These are phyloP conservation scores for Mrakia blollopis DNA, from an alignment of 768 basidiomycete species.

Conservation along the genomic window DNA sequence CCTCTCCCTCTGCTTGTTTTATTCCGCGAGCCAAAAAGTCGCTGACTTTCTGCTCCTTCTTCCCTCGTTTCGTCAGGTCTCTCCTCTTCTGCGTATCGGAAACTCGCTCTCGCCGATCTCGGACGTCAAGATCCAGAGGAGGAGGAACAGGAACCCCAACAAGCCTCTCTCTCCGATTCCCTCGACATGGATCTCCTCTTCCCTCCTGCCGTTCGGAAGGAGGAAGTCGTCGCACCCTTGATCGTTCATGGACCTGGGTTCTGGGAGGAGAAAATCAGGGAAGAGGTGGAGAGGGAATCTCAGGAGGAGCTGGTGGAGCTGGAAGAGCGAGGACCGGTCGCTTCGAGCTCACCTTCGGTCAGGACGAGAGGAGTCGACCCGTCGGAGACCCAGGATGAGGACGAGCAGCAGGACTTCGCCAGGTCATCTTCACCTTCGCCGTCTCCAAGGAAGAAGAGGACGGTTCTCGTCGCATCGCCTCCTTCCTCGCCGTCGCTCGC, in stretches of 20 bases:
- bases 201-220: not conserved
- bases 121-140: not conserved
- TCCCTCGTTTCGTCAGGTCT: not conserved
- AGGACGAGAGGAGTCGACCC: not conserved
- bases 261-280: not conserved
- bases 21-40: not conserved
- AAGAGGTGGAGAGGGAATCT: not conserved
- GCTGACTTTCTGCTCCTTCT: not conserved
- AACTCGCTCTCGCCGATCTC: constrained; percentile 13
- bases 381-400: not conserved
- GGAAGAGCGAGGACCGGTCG: not conserved
- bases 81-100: not conserved
- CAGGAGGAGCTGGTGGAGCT: not conserved
- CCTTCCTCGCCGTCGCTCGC: not conserved
- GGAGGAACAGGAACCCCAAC: too few relatives aligned
- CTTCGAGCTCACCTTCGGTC: not conserved
- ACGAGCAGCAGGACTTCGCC: not conserved
- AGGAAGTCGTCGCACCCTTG: not conserved
- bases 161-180: not conserved
- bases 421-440: not conserved
- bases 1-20: not conserved
- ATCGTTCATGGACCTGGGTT: not conserved
- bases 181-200: constrained; percentile 21
- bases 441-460: not conserved
- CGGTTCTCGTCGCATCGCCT: not conserved